Base-by-base conservation (phyloP, 1,139 yeast species). In the Suhomyces panamericanus region DNA sequence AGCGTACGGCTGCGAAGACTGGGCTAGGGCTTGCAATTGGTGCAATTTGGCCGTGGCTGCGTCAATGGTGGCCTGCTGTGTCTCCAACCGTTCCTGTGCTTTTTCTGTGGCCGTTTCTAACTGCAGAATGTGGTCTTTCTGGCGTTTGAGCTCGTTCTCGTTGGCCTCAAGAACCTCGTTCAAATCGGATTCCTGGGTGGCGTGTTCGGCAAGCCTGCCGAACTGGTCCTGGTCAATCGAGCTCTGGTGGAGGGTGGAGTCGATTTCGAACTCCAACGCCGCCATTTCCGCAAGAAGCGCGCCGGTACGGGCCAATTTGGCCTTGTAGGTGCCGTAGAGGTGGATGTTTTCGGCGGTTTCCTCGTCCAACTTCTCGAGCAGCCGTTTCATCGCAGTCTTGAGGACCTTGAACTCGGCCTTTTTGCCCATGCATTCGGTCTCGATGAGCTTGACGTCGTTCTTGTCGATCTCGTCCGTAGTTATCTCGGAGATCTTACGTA, bases 401-500 rank as follows among this genome's bases (percentile, higher is more conserved):
- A 62, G 47, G 14, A 38, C 47, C 46, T 55, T 62, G 41, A 57
- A 51, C n/a, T 43, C 52, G 35, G 44, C 38, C 41, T 63, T 62
- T 32, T 54, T 52, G 12, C 47, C 52, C 16, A 49, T 32, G 17
- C 60, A 53, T 33, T 58, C 61, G 2, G 46, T 38, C 39, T 56
- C 59, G n/a, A 57, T 44, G 16, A 41, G 43, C 24, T 49, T 42
- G n/a, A 62, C 46, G 28, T 60, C 63, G n/a, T 49, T 54, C 29
- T 56, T 53, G 32, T 50, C 52, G 10, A 63, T 49, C 12, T 52
- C 57, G 1, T 50, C 53, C 2, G 53, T 42, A 3, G 52, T 42
- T 15, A 52, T 32, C 30, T 55, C 58, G 10, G 57, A 53, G 20
- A 55, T 50, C 42, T 50, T 48, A 8, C 58, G 34, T 36, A 83